Base-by-base conservation (phyloP, 2,329 filamentous ascomycete species). In the Penicillium sclerotiorum region DNA sequence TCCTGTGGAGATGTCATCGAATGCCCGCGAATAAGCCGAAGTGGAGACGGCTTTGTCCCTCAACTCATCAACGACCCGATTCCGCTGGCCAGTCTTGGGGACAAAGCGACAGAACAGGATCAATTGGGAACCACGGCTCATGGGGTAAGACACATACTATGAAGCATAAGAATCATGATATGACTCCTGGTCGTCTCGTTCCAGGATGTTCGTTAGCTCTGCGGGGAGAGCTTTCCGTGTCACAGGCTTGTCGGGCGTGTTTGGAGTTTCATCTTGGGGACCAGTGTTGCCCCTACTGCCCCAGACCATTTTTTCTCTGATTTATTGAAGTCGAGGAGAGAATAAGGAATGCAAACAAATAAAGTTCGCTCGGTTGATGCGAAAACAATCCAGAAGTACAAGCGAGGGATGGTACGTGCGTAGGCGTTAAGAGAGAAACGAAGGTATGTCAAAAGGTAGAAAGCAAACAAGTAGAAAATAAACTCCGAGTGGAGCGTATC, bases 131-230 rank as follows among this genome's bases (percentile, higher is more conserved):
- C 13, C n/a, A n/a, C n/a, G n/a, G n/a, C n/a, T n/a, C n/a, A n/a
- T n/a, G n/a, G n/a, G n/a, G n/a, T n/a, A n/a, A n/a, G n/a, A 39
- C 2, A 81, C 87, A 56, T 81, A 92, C 89, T 87, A 86, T 73
- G 90, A 88, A 50, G 91, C 86, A 56, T 88, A 86, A 30, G 95
- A 71, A 52, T 89, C 83, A 51, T 91, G 88, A 70, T 89, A 89
- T 62, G 90, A 85, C 61, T 84, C 88, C 8, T 95, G 79, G 47
- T n/a, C n/a, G n/a, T n/a, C n/a, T n/a, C 73, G 73, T 57, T 85
- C 79, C 7, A 85, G 71, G 2, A 80, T n/a, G n/a, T n/a, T n/a
- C n/a, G n/a, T n/a, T n/a, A n/a, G n/a, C n/a, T n/a, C n/a, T n/a
- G n/a, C n/a, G n/a, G n/a, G n/a, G n/a, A n/a, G n/a, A n/a, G n/a